These are phyloP conservation scores for Calonectria pseudoturangicola DNA, from an alignment of 2,329 filamentous ascomycete genomes.

Conservation along the genomic window DNA sequence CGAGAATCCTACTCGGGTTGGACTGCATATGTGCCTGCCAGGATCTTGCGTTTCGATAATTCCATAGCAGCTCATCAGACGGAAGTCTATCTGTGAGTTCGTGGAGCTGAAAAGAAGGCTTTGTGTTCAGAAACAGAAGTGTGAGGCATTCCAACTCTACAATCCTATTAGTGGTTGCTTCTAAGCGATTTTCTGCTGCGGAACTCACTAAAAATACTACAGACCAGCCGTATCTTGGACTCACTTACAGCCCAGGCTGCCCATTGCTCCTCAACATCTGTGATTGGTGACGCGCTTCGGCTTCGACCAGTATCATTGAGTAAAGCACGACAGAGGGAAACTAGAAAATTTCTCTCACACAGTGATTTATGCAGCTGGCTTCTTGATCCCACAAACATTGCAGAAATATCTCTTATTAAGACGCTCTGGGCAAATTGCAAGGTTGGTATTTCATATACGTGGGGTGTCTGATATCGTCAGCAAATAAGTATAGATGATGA, in stretches of 20 bases:
- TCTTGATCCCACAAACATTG: constrained; percentile 8
- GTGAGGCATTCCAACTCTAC: not conserved
- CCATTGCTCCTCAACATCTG: not conserved
- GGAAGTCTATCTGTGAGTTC: not conserved
- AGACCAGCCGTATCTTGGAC: not conserved
- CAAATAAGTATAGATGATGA: no score
- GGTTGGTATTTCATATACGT: not conserved
- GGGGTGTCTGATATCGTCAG: not conserved
- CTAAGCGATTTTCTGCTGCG: accelerated
- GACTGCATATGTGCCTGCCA: not conserved
- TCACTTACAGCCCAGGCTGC: not conserved
- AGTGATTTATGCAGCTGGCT: not conserved
- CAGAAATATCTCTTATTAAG: not conserved
- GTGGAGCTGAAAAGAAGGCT: not conserved
- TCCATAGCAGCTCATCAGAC: not conserved
- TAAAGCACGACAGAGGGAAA: not conserved
- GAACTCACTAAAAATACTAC: not conserved
- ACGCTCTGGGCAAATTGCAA: constrained; percentile 2
- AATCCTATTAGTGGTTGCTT: not conserved
- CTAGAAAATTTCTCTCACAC: not conserved
- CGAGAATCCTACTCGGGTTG: not conserved
- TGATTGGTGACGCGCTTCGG: not conserved
- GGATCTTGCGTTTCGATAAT: not conserved
- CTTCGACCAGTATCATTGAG: not conserved
- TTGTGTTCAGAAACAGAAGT: not conserved